Evolutionary conservation across 148 eudicot genomes (phyloP).

Genomic region (Spergularia marina): DNA sequence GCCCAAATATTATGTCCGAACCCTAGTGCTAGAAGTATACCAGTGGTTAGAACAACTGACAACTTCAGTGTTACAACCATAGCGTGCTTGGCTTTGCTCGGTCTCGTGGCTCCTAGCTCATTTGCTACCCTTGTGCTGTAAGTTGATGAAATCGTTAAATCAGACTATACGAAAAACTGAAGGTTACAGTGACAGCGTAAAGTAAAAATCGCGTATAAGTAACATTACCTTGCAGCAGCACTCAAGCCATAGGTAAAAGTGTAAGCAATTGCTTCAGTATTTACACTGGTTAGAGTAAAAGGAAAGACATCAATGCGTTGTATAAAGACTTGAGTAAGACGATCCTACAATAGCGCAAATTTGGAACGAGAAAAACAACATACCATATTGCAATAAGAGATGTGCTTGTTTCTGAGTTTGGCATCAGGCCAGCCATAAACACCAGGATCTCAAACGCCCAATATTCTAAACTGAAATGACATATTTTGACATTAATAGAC

Average conservation of each 20-base stretch:
- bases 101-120: slow-evolving; percentile 75
- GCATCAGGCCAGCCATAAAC: slow-evolving; percentile 73
- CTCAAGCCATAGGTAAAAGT: slow-evolving; percentile 75
- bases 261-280: slow-evolving; percentile 72
- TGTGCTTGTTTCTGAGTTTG: slow-evolving; percentile 65
- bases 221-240: slow-evolving; percentile 68
- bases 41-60: slow-evolving; percentile 45
- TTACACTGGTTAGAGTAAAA: slow-evolving; percentile 43
- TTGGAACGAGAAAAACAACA: not conserved
- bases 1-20: slow-evolving; percentile 77
- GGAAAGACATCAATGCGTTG: not conserved
- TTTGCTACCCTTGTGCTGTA: slow-evolving; percentile 88
- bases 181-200: not conserved
- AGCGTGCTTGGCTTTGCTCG: slow-evolving; percentile 58
- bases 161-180: not conserved
- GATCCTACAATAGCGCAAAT: not conserved
- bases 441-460: slow-evolving; percentile 94
- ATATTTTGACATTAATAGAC: not conserved
- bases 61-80: slow-evolving; percentile 67
- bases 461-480: slow-evolving; percentile 60
- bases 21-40: slow-evolving; percentile 44
- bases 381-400: slow-evolving; percentile 90
- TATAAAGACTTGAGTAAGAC: not conserved
- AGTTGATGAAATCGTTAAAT: not conserved
- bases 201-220: not conserved